A percentile compares a stretch with the other conserved stretches of the same genome.
Evolutionary conservation across 805 yeast genomes (phyloP).

Genomic region (Yamadazyma paraphyllophila): DNA sequence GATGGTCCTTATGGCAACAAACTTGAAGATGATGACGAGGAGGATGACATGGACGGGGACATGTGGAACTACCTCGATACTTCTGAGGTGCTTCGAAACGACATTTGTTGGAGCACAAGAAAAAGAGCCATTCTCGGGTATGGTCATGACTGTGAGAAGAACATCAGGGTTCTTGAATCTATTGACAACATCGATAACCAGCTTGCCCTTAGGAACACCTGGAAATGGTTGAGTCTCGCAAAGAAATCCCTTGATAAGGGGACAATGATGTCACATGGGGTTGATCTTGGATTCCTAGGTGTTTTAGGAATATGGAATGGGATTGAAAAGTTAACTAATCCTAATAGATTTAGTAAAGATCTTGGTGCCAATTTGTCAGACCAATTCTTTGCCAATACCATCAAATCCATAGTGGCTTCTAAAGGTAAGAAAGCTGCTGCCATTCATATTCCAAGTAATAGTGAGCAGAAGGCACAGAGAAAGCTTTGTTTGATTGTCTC

Average conservation of each 20-base stretch:
- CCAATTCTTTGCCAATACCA: conserved; percentile 48
- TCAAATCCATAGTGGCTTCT: conserved; percentile 48
- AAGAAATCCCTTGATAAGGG: conserved; percentile 61
- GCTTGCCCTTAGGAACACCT: conserved; percentile 60
- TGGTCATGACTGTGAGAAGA: conserved; percentile 62
- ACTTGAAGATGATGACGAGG: conserved; percentile 23
- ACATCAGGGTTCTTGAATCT: conserved; percentile 57
- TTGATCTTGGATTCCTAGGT: conserved; percentile 86
- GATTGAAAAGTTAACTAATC: conserved; percentile 44
- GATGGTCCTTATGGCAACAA: conserved; percentile 1
- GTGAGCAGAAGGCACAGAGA: conserved; percentile 61
- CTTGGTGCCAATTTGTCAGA: conserved; percentile 25
- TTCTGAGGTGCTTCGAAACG: conserved; percentile 56
- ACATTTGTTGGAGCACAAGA: conserved; percentile 70
- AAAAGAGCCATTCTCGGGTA: conserved; percentile 73
- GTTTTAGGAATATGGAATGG: conserved; percentile 90
- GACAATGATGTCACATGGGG: conserved; percentile 61
- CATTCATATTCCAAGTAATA: conserved; percentile 43
- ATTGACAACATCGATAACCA: conserved; percentile 53
- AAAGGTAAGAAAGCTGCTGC: conserved; percentile 49
- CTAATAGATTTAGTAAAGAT: conserved; percentile 42
- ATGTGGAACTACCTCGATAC: conserved; percentile 29
- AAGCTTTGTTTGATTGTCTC: conserved; percentile 77
- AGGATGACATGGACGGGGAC: conserved; percentile 27
- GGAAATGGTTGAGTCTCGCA: conserved; percentile 89